Percentiles rank a stretch among this genome's conserved stretches.
Evolutionary conservation across 306 rosid species (phyloP).

Genomic region (Cicer chorassanicum): DNA sequence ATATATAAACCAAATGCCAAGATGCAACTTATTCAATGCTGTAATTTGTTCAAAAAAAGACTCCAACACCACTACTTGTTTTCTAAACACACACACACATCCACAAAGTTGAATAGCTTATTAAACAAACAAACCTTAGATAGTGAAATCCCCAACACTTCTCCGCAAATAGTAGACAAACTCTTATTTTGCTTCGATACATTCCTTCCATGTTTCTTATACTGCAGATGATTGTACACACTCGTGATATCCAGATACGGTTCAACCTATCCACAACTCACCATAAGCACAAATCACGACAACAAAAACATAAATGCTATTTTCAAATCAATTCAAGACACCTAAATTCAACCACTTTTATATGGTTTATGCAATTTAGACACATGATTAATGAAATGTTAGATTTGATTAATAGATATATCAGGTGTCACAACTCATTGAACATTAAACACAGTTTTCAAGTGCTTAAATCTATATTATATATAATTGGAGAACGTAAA

Average conservation of each 20-base stretch:
- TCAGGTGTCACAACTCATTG: too few species aligned
- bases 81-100: neutral
- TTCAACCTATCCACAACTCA: constrained; percentile 64
- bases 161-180: constrained; percentile 74
- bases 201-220: constrained; percentile 66
- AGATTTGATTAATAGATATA: too few species aligned
- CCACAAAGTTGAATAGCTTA: constrained; percentile 10
- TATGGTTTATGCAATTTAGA: too few species aligned
- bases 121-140: constrained; percentile 71
- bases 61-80: neutral
- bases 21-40: neutral
- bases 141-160: constrained; percentile 72
- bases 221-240: constrained; percentile 68
- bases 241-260: constrained; percentile 81
- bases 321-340: too few species aligned
- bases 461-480: too few species aligned
- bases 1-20: constrained; percentile 29
- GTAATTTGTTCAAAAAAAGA: neutral
- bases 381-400: too few species aligned
- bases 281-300: constrained; percentile 19
- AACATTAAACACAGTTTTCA: too few species aligned
- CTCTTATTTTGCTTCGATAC: constrained; percentile 68
- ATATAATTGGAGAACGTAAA: too few species aligned
- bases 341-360: too few species aligned
- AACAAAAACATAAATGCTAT: neutral